Base-by-base conservation (phyloP, 176 grass and related monocot genomes). In the Oryza punctata region DNA sequence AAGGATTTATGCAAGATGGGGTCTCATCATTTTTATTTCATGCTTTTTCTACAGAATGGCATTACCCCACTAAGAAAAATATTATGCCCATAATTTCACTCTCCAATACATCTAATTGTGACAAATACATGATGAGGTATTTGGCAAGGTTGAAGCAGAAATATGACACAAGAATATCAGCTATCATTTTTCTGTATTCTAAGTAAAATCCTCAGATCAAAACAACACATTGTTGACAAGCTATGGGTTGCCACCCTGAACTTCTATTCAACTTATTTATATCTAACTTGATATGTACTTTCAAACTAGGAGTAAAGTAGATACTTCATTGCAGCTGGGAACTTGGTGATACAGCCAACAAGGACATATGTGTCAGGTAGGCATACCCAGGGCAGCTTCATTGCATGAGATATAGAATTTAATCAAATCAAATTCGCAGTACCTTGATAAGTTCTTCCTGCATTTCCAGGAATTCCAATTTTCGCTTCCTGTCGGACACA, bases 391-490 rank as follows among this genome's bases (percentile, higher is more conserved):
- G 76, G 49, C n/a, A 83, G 9, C 15, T 46, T 11, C 8, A 19
- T 11, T 61, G 11, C 21, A 49, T 68, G 43, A 10, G 73, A 63
- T 16, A 37, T 66, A 50, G n/a, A 4, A 86, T 41, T 52, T 66
- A n/a, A 52, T 15, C 33, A 12, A 77, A 32, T 71, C 50, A 29
- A 70, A 65, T 64, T 80, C 75, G 49, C 63, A 79, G 57, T 83
- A 95, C 96, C 93, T 98, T 95, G 81, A 98, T 98, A 85, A 98
- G 96, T 87, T 98, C 96, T 90, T 98, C 96, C 86, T 98, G 96
- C 96, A 98, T 93, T 83, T 95, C 87, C 19, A 98, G 85, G 93
- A 98, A 98, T 83, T 95, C 93, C 77, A 95, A 85, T 82, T 95
- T 95, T 79, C 89, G 91, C 67, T 80, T 95, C 85, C 96, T 98